These are phyloP conservation scores for Schwanniomyces vanrijiae DNA, from an alignment of 805 yeast genomes.

Conservation along the genomic window DNA sequence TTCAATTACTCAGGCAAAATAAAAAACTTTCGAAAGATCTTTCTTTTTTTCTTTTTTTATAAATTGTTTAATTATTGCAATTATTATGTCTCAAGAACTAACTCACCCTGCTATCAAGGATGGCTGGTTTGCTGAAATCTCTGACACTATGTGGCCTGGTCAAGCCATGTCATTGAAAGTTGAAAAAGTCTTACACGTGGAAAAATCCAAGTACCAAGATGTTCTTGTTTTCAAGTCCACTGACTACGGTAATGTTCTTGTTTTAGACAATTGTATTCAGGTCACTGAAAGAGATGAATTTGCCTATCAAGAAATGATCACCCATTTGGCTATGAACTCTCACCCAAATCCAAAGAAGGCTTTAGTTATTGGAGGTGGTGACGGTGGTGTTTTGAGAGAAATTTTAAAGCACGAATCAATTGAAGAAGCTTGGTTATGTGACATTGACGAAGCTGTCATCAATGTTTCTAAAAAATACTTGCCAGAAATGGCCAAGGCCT, in stretches of 20 bases:
- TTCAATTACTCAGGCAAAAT: not conserved
- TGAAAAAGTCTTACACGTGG: slow-evolving; percentile 81
- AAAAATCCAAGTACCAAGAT: slow-evolving; percentile 88
- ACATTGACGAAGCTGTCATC: slow-evolving; percentile 93
- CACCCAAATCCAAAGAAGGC: slow-evolving; percentile 95
- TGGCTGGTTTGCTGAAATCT: slow-evolving; percentile 96
- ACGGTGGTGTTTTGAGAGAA: slow-evolving; percentile 97
- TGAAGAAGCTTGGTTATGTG: slow-evolving; percentile 89
- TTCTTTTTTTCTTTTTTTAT: not conserved
- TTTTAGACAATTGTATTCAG: slow-evolving; percentile 92
- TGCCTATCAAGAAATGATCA: slow-evolving; percentile 97
- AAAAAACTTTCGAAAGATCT: not conserved
- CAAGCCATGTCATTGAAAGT: slow-evolving; percentile 94
- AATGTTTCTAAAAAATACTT: slow-evolving; percentile 81
- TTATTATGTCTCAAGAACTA: slow-evolving; percentile 24
- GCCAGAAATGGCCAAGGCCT: slow-evolving; percentile 84
- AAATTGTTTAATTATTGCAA: not conserved
- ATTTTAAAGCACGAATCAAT: slow-evolving; percentile 84
- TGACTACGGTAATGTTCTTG: slow-evolving; percentile 92
- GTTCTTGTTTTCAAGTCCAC: slow-evolving; percentile 90
- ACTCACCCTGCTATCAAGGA: slow-evolving; percentile 64
- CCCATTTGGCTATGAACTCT: slow-evolving; percentile 88
- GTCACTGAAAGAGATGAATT: slow-evolving; percentile 97
- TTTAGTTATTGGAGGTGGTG: slow-evolving; percentile 97
- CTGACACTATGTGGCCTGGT: slow-evolving; percentile 98